These are phyloP conservation scores for Monosporascus sp. DNA, from an alignment of 2,329 filamentous ascomycete species.

Conservation along the genomic window DNA sequence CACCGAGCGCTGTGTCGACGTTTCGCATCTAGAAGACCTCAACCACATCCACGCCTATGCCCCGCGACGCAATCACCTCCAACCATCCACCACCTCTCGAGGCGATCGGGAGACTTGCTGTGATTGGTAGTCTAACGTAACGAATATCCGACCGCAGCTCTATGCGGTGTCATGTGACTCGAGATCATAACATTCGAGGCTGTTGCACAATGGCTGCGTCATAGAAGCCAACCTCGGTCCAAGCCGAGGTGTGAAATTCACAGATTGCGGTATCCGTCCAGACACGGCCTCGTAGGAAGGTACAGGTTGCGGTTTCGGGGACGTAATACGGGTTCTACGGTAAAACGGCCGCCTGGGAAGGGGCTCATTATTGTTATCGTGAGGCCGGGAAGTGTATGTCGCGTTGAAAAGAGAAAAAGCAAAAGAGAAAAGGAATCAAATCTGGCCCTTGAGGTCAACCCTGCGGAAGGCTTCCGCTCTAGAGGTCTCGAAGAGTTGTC, in stretches of 20 bases:
- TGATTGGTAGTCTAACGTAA: conserved; percentile 12
- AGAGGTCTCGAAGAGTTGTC: conserved; percentile 66
- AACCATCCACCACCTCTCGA: conserved; percentile 4
- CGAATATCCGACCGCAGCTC: conserved; percentile 4
- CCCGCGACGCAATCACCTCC: conserved; percentile 1
- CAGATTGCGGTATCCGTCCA: conserved; percentile 5
- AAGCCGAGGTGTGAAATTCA: conserved; percentile 13
- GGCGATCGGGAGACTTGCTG: conserved; percentile 8
- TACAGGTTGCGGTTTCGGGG: conserved; percentile 5
- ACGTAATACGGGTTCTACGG: conserved; percentile 1
- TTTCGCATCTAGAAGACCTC: background rate
- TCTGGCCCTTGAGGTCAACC: conserved; percentile 97
- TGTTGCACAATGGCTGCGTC: conserved; percentile 10
- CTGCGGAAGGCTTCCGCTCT: conserved; percentile 71
- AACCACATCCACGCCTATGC: background rate
- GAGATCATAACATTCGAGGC: background rate
- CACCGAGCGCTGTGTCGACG: background rate
- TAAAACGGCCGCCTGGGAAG: background rate
- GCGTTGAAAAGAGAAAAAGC: conserved; percentile 9
- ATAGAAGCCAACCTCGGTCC: conserved; percentile 12
- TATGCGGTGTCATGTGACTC: conserved; percentile 9
- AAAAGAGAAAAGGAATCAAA: conserved; percentile 46
- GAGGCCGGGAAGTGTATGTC: background rate
- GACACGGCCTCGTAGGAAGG: conserved; percentile 7
- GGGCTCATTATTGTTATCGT: background rate